Percentiles rank a stretch among this genome's conserved stretches.
Evolutionary conservation across 1,284 basidiomycete genomes (phyloP).

Genomic region (Cryptococcus sp.): DNA sequence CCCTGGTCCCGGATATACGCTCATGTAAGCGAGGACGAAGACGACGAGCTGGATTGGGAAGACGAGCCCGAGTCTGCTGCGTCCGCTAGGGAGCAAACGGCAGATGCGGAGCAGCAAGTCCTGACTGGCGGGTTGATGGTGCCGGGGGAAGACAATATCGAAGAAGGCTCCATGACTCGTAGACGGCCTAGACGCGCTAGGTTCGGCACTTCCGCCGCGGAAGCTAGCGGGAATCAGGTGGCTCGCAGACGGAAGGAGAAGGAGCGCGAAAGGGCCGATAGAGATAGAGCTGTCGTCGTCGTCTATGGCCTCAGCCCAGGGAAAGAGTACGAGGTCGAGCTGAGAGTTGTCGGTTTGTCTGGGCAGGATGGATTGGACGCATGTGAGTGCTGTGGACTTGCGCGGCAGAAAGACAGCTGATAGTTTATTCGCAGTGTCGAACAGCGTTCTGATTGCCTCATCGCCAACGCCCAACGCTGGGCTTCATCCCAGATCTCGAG

Average conservation of each 20-base stretch:
- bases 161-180: slow-evolving; percentile 25
- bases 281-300: slow-evolving; percentile 51
- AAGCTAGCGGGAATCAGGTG: slow-evolving; percentile 17
- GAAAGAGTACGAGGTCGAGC: slow-evolving; percentile 53
- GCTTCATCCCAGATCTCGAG: slow-evolving; percentile 44
- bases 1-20: slow-evolving; percentile 52
- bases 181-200: slow-evolving; percentile 32
- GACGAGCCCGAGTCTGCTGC: slow-evolving; percentile 28
- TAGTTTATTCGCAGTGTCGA: slow-evolving; percentile 31
- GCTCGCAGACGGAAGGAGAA: slow-evolving; percentile 17
- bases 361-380: slow-evolving; percentile 32
- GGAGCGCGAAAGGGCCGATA: slow-evolving; percentile 27
- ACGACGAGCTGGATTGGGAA: slow-evolving; percentile 27
- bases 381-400: slow-evolving; percentile 21
- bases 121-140: slow-evolving; percentile 6
- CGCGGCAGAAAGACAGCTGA: slow-evolving; percentile 1
- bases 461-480: slow-evolving; percentile 28
- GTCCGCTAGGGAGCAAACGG: slow-evolving; percentile 4
- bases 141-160: slow-evolving; percentile 21
- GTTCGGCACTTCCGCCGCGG: slow-evolving; percentile 26
- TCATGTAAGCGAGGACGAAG: slow-evolving; percentile 49
- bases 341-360: slow-evolving; percentile 48
- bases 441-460: slow-evolving; percentile 43
- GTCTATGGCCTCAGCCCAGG: slow-evolving; percentile 51
- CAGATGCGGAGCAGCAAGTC: slow-evolving; percentile 2